Evolutionary conservation across 495 filamentous ascomycete genomes (phyloP).

Genomic region (Ascobolus immersus): DNA sequence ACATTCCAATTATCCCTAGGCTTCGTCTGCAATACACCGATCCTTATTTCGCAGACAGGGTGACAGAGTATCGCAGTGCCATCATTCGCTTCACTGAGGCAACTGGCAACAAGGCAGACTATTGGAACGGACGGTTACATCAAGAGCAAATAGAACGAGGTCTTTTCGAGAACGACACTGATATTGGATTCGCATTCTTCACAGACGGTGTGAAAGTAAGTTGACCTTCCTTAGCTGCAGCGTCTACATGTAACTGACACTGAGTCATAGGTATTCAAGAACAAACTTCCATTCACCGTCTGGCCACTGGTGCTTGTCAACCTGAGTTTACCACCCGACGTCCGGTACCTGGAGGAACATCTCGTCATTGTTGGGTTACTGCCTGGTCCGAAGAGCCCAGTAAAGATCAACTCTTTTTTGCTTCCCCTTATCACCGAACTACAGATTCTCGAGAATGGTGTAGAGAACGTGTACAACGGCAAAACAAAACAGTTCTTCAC

Average conservation of each 20-base stretch:
- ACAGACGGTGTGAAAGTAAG: slow-evolving; percentile 3
- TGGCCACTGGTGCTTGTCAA: slow-evolving; percentile 1
- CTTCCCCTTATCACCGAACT: slow-evolving; percentile 4
- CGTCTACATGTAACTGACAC: no score
- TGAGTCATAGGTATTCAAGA: slow-evolving; percentile 5
- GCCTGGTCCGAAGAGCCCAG: slow-evolving; percentile 2
- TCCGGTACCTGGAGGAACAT: neutral
- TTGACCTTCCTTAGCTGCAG: no score
- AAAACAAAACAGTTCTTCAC: neutral
- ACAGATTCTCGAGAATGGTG: neutral
- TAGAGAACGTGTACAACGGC: slow-evolving; percentile 3
- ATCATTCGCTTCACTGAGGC: no score
- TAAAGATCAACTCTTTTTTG: slow-evolving; percentile 6
- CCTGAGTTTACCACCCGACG: slow-evolving; percentile 1
- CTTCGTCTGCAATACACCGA: no score
- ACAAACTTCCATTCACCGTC: neutral
- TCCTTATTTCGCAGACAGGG: no score
- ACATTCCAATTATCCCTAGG: no score
- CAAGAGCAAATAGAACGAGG: no score
- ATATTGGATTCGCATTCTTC: slow-evolving; percentile 1
- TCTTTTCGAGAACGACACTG: slow-evolving; percentile 1
- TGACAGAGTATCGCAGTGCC: no score
- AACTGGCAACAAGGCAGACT: no score
- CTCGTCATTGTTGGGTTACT: slow-evolving; percentile 1
- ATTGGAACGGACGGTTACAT: no score